Conservation (phyloP, 2,329 filamentous ascomycete genomes). For the Paecilomyces fulvus region DNA sequence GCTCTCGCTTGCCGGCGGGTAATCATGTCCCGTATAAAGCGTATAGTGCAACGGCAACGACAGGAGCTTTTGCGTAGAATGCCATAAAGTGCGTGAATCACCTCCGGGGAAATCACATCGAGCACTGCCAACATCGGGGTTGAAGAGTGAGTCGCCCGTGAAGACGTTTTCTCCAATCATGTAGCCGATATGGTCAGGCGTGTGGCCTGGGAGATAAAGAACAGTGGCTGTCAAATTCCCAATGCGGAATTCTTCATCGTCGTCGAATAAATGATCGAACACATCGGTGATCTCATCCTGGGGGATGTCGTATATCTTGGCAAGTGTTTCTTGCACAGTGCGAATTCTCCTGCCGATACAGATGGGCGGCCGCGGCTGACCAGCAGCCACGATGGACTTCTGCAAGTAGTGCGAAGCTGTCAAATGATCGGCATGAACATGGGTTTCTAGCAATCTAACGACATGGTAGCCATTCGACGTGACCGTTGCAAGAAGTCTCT, state of each 20-base stretch:
- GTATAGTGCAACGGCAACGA: constrained; percentile 33
- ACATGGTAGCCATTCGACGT: constrained; percentile 38
- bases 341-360: constrained; percentile 50
- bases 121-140: constrained; percentile 43
- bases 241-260: constrained; percentile 46
- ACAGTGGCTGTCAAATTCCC: constrained; percentile 40
- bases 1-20: constrained; percentile 23
- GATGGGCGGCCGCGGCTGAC: constrained; percentile 35
- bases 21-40: constrained; percentile 49
- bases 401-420: constrained; percentile 52
- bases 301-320: constrained; percentile 40
- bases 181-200: constrained; percentile 54
- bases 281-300: constrained; percentile 35
- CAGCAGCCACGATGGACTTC: constrained; percentile 23
- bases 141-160: constrained; percentile 45
- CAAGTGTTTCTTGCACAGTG: constrained; percentile 45
- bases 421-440: constrained; percentile 53
- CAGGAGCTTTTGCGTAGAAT: constrained; percentile 37
- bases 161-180: constrained; percentile 43
- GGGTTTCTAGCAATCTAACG: constrained; percentile 49
- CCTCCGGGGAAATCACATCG: constrained; percentile 48
- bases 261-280: constrained; percentile 48
- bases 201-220: constrained; percentile 53
- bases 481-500: constrained; percentile 40
- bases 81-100: constrained; percentile 33